Base-by-base conservation (phyloP, 2,329 filamentous ascomycete species). In the Verticillium klebahnii region DNA sequence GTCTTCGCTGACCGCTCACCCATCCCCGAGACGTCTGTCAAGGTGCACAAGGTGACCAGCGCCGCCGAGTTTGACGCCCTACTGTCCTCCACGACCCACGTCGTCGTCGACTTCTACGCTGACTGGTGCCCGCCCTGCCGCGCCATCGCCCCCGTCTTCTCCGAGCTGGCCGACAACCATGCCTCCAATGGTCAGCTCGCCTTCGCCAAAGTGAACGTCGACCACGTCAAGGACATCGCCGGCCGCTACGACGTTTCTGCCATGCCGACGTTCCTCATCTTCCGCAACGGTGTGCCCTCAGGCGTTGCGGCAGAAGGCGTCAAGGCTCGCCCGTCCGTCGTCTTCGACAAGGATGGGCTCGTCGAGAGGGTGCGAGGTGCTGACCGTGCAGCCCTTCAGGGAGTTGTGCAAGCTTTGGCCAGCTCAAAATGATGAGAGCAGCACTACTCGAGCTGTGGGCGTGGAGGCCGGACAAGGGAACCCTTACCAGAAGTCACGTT, bases 201-300 rank as follows among this genome's bases (percentile, higher is more conserved):
- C 63, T 87, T 87, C 64, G 83, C 81, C 70, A 84, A 85, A 74
- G 79, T 87, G 71, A 80, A 87, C 73, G 84, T 84, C 69, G 85
- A 87, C 71, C 73, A 77, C 57, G 78, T 81, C 14, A 75, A 80
- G 61, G 80, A 82, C 57, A 77, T 84, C 23, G 80, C 84, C 59
- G 68, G 71, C 14, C 74, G 78, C 64, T 81, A 85, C 68, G 73
- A 75, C 69, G 76, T 87, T 70, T 75, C 78, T 32, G 80, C 82
- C 68, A 83, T 88, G 77, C 85, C 85, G 11, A 84, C 84, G 32
- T 87, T 88, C 69, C 74, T 84, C 69, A 82, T 86, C 75, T 86
- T 88, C 73, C 79, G 82, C 72, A 75, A 84, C 54, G 83, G 83
- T 58, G 75, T 69, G 66, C 69, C 69, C 7, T 66, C 64, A 57